These are phyloP conservation scores for Podospora comata DNA, from an alignment of 495 filamentous ascomycete genomes.

Conservation along the genomic window DNA sequence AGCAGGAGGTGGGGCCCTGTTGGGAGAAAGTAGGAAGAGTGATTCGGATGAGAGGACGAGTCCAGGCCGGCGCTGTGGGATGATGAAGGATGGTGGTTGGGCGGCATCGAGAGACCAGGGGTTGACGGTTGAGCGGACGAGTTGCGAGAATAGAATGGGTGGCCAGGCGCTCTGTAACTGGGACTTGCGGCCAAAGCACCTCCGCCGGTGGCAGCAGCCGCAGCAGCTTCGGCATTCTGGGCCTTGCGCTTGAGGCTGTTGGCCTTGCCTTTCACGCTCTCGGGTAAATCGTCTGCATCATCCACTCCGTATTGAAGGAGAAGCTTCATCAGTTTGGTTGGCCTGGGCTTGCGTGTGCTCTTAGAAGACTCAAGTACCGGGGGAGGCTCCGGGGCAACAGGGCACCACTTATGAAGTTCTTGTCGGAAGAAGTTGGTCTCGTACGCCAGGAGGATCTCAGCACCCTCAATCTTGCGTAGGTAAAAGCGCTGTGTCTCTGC, in stretches of 20 bases:
- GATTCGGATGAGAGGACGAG: slow-evolving; percentile 27
- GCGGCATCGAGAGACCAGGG: slow-evolving; percentile 34
- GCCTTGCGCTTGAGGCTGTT: slow-evolving; percentile 60
- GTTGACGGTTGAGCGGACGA: slow-evolving; percentile 41
- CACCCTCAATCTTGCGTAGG: slow-evolving; percentile 95
- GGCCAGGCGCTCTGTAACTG: slow-evolving; percentile 29
- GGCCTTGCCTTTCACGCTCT: slow-evolving; percentile 71
- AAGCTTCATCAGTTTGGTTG: slow-evolving; percentile 95
- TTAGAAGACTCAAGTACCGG: slow-evolving; percentile 79
- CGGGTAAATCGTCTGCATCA: slow-evolving; percentile 83
- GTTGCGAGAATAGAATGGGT: slow-evolving; percentile 38
- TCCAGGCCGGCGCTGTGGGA: slow-evolving; percentile 25
- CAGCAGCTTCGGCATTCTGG: slow-evolving; percentile 43
- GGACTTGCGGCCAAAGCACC: slow-evolving; percentile 35
- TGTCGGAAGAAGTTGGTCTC: slow-evolving; percentile 98
- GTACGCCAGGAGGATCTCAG: slow-evolving; percentile 84
- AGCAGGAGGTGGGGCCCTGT: slow-evolving; percentile 33
- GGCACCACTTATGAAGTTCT: slow-evolving; percentile 93
- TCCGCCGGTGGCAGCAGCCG: slow-evolving; percentile 27
- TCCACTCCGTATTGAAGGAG: slow-evolving; percentile 83
- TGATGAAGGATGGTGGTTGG: slow-evolving; percentile 34
- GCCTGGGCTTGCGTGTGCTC: slow-evolving; percentile 94
- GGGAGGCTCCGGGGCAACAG: slow-evolving; percentile 81
- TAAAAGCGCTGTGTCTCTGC: slow-evolving; percentile 92
- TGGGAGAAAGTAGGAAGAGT: slow-evolving; percentile 36